Conservation (phyloP, 371 early-diverging fungal genomes). For the Syncephalastrum racemosum region DNA sequence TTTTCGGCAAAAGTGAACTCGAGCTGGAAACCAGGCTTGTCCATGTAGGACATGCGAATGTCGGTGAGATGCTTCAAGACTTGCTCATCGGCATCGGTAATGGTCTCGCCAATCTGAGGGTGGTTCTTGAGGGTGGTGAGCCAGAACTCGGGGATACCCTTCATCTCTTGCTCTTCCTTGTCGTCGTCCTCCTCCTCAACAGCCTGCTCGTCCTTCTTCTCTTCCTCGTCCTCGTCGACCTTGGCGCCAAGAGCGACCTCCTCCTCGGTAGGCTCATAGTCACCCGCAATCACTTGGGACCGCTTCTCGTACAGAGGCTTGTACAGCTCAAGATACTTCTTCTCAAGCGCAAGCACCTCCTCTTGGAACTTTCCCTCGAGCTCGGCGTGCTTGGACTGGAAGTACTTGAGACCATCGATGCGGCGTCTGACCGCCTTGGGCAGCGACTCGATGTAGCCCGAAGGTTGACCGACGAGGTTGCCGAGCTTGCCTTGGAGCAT, state of each 20-base stretch:
- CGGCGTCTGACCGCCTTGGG: conserved; percentile 79
- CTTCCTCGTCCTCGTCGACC: conserved; percentile 57
- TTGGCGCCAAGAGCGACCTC: conserved; percentile 71
- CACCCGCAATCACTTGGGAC: conserved; percentile 72
- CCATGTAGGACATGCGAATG: conserved; percentile 81
- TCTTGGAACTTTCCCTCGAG: conserved; percentile 86
- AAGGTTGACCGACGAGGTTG: conserved; percentile 75
- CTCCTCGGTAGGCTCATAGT: conserved; percentile 83
- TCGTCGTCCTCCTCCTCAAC: conserved; percentile 38
- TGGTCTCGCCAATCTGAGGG: conserved; percentile 73
- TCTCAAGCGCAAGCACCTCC: conserved; percentile 91
- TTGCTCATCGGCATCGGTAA: conserved; percentile 88
- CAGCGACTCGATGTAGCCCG: conserved; percentile 81
- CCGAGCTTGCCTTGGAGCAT: conserved; percentile 74
- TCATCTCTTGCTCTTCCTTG: conserved; percentile 22
- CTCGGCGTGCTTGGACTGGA: conserved; percentile 81
- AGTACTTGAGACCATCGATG: conserved; percentile 78
- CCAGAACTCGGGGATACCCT: conserved; percentile 89
- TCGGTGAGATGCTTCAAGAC: conserved; percentile 83
- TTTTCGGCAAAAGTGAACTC: conserved; percentile 90
- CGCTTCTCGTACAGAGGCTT: conserved; percentile 90
- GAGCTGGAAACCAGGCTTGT: conserved; percentile 89
- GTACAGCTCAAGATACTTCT: conserved; percentile 87
- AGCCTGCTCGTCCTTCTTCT: conserved; percentile 30
- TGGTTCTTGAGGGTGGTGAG: conserved; percentile 86